These are phyloP conservation scores for Petunia secreta DNA, from an alignment of 257 asterid genomes.

Conservation along the genomic window DNA sequence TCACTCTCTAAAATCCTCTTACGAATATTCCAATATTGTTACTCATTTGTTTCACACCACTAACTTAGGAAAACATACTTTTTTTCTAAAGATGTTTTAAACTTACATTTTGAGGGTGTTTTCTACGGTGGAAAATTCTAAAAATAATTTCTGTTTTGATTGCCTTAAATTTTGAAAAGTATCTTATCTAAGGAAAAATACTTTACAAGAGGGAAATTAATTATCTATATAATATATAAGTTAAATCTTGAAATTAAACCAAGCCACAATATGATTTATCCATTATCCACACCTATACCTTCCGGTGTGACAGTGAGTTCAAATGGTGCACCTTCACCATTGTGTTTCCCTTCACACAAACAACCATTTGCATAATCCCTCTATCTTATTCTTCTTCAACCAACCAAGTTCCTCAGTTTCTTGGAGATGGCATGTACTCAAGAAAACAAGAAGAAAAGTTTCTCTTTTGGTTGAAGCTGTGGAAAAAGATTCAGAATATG, in stretches of 20 bases:
- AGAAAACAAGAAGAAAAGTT: constrained; percentile 21
- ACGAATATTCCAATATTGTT: too few species aligned
- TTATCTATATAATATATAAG: too few species aligned
- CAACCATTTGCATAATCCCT: background rate
- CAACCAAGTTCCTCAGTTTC: background rate
- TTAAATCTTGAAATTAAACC: background rate
- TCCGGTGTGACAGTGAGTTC: background rate
- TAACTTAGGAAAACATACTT: too few species aligned
- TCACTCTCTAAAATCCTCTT: too few species aligned
- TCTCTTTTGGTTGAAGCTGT: constrained; percentile 30
- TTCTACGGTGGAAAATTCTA: too few species aligned
- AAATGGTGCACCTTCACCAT: constrained; percentile 21
- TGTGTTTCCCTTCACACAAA: background rate
- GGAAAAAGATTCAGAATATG: constrained; percentile 68
- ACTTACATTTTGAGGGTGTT: too few species aligned
- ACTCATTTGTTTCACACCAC: too few species aligned
- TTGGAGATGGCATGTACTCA: background rate
- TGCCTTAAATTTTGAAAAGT: too few species aligned
- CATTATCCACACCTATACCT: background rate
- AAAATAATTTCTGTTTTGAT: too few species aligned
- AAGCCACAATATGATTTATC: background rate
- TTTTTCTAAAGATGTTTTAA: too few species aligned
- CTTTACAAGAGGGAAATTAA: too few species aligned
- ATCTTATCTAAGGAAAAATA: too few species aligned
- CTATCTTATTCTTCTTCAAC: background rate